phyloP scores from a whole-genome alignment of 257 asterid species.

The Nicotiana sylvestris region DNA sequence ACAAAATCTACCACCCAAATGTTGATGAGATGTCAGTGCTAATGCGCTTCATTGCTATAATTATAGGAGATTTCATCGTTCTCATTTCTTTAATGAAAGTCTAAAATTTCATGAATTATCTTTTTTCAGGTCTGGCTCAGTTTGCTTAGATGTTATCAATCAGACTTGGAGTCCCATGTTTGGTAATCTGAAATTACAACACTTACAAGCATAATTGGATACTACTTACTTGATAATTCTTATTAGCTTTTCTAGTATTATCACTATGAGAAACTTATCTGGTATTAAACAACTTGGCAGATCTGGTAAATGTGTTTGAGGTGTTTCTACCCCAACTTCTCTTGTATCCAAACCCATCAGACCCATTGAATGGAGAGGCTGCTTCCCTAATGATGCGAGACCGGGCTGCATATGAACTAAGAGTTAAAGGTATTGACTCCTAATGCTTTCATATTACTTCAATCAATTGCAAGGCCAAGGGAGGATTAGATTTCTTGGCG shows the following conservation, averaged over 20 bases:
- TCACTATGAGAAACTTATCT: not conserved
- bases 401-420: constrained; percentile 63
- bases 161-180: constrained; percentile 99
- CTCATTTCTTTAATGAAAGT: not conserved
- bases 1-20: constrained; percentile 96
- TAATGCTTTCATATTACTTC: not conserved
- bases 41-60: not conserved
- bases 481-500: not conserved
- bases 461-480: not conserved
- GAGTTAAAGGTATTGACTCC: constrained; percentile 70
- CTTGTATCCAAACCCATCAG: constrained; percentile 90
- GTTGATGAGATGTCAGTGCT: constrained; percentile 87
- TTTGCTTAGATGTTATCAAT: constrained; percentile 92
- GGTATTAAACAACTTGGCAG: constrained; percentile 29
- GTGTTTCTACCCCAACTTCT: constrained; percentile 93
- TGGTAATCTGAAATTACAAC: constrained; percentile 40
- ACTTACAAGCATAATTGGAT: not conserved
- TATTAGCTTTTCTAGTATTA: not conserved
- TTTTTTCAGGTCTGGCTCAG: constrained; percentile 87
- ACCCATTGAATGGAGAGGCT: constrained; percentile 97
- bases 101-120: constrained; percentile 5
- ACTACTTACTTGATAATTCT: not conserved
- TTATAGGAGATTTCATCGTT: not conserved
- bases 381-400: constrained; percentile 97
- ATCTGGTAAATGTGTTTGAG: constrained; percentile 92